phyloP scores from a whole-genome alignment of 495 filamentous ascomycete genomes.

The Aspergillus baeticus region DNA sequence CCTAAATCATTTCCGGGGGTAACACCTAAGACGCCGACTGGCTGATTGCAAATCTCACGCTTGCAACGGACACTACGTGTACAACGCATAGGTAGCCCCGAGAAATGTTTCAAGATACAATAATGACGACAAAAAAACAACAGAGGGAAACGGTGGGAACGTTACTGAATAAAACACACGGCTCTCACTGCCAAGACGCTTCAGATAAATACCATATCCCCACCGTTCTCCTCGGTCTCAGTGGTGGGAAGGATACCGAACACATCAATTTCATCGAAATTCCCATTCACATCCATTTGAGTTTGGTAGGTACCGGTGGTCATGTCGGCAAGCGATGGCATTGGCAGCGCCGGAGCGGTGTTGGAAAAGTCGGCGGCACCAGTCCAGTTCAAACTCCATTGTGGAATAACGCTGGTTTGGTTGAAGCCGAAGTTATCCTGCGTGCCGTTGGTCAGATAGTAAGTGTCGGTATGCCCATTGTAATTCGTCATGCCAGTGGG shows the following conservation, averaged over 20 bases:
- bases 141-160: neutral
- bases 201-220: constrained; percentile 6
- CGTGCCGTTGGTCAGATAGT: too few species aligned
- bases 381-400: neutral
- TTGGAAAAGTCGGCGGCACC: neutral
- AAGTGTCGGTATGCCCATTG: too few species aligned
- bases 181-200: neutral
- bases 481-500: too few species aligned
- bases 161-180: neutral
- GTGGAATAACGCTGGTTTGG: neutral
- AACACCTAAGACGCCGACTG: neutral
- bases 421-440: neutral
- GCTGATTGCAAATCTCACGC: neutral
- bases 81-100: neutral
- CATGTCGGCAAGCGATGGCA: neutral
- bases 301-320: neutral
- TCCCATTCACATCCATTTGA: neutral
- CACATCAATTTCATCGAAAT: neutral
- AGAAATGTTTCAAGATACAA: neutral
- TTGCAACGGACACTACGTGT: neutral
- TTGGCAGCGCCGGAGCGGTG: neutral
- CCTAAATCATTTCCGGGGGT: neutral
- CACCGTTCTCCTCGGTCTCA: neutral
- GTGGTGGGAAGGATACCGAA: neutral
- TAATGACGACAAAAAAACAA: neutral